phyloP scores from a whole-genome alignment of 225 moss, liverwort and hornwort genomes.

The Neckera pumila region DNA sequence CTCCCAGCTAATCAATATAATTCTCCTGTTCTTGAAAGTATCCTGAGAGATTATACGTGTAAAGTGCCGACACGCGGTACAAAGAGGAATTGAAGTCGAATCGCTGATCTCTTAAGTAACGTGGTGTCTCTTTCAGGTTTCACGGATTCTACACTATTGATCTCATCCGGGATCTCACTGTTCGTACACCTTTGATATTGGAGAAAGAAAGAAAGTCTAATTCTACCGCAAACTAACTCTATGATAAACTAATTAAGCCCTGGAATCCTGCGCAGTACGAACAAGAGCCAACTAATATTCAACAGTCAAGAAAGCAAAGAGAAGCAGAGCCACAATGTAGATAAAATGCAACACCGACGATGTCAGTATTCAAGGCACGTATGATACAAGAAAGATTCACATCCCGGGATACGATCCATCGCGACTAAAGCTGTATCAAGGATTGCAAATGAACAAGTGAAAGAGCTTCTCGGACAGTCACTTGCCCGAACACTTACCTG shows the following conservation, averaged over 20 bases:
- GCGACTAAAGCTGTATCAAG: neutral
- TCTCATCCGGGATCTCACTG: neutral
- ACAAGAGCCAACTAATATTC: neutral
- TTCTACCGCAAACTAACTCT: neutral
- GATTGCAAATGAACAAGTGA: neutral
- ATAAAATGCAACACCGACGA: neutral
- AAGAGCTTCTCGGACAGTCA: neutral
- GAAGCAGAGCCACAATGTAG: neutral
- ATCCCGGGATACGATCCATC: neutral
- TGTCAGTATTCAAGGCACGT: neutral
- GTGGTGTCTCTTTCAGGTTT: neutral
- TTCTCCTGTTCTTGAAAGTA: neutral
- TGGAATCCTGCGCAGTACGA: neutral
- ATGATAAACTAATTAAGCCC: neutral
- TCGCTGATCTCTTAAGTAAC: neutral
- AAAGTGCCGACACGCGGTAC: neutral
- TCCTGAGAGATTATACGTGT: neutral
- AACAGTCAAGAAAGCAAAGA: neutral
- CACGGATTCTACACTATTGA: neutral
- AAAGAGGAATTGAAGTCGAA: neutral
- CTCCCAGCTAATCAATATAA: neutral
- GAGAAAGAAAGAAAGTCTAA: too few species aligned
- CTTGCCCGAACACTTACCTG: neutral
- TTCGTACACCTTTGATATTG: neutral
- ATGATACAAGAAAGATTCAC: neutral